These are phyloP conservation scores for Solidago caesia DNA, from an alignment of 129 eudicot genomes.

Conservation along the genomic window DNA sequence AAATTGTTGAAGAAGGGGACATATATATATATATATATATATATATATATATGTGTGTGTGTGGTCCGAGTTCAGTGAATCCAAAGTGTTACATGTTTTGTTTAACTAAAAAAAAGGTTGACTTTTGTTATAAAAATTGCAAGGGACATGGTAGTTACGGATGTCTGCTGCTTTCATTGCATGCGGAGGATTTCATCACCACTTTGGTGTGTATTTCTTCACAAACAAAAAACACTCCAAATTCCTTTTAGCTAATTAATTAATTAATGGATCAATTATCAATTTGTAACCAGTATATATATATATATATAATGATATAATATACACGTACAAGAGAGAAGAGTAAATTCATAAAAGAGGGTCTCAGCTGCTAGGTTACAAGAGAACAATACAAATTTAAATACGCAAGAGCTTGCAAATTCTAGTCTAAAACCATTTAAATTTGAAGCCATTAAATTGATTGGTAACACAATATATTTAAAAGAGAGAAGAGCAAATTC, in stretches of 20 bases:
- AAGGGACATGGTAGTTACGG: slow-evolving; percentile 28
- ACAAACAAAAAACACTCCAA: background rate
- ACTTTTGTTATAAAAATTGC: slow-evolving; percentile 22
- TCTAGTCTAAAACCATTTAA: too few species aligned
- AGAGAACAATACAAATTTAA: too few species aligned
- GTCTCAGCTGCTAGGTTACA: too few species aligned
- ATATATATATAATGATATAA: background rate
- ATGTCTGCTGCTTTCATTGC: slow-evolving; percentile 22
- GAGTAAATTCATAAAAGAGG: too few species aligned
- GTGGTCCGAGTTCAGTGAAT: background rate
- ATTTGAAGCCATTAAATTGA: too few species aligned
- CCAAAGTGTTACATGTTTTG: background rate
- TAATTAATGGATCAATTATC: background rate
- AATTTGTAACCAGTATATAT: background rate
- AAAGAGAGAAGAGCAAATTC: too few species aligned
- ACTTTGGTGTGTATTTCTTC: background rate
- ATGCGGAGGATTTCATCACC: slow-evolving; percentile 32
- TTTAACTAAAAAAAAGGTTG: background rate
- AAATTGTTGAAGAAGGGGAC: slow-evolving; percentile 2
- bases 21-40: background rate
- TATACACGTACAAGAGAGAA: background rate
- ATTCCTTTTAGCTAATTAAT: background rate
- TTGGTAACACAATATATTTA: too few species aligned
- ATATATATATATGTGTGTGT: too few species aligned
- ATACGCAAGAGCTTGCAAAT: too few species aligned